Evolutionary conservation across 805 yeast genomes (phyloP), one percentile per base, ranked within the genome.

Genomic region (Saccharomycopsis vini): DNA sequence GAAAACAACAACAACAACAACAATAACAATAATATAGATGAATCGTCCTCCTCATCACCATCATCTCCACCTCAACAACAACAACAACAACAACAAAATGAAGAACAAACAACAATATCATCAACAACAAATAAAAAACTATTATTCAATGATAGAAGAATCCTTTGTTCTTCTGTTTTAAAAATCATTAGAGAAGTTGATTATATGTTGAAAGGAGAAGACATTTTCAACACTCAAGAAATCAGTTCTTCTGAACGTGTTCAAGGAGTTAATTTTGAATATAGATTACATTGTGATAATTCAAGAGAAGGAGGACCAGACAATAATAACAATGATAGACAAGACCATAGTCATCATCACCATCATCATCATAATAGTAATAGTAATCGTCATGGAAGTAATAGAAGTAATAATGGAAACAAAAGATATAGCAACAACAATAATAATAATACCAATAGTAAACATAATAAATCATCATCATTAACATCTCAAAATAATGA

Each of bases 131-230:
- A 42, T 28, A 18, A 15, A 34, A 21, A 35, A 39, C 66, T 72
- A 6, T 61, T 69, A 23, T 68, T 69, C 55, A 66, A 64, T 49
- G 69, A 71, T 16, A 58, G 71, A 47, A 57, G 75, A 42, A 58
- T 67, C 29, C 63, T 72, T 32, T 68, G 74, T 50, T 75, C 69
- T 47, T 61, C 74, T 5, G 62, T 72, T 36, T 58, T 71, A 47
- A 54, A 69, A 26, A 57, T 72, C 5, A 66, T 72, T 33, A 56
- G 72, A 33, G 79, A 73, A 55, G 69, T 71, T 42, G 77, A 73
- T 52, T 47, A 60, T 43, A 66, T 72, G 9, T 39, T 63, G 39
- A 62, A 61, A 39, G 69, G 71, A 3, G 51, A 60, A 0, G 68
- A 63, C 39, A 49, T 59, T 21, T n/a, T 16, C n/a, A 29, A 12